Evolutionary conservation across 352 stramenopile genomes (phyloP), one percentile per base, ranked within the genome.

Genomic region (Phytophthora colocasiae): DNA sequence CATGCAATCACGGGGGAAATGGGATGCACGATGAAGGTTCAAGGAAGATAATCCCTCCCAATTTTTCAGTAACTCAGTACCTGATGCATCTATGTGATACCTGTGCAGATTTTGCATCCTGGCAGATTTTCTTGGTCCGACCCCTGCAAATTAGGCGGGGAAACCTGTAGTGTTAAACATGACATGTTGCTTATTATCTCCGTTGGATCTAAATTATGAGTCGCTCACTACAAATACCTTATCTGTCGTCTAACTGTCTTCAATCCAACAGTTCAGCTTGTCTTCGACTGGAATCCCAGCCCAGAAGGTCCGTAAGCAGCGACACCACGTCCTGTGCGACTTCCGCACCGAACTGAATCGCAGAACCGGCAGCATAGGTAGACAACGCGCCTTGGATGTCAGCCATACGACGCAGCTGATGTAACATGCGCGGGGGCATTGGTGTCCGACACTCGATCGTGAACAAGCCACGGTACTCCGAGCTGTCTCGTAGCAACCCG

Each of bases 311-410:
- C 7, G 81, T 80, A 27, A 96, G 75, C 19, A 93, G 52, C 6
- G 77, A 53, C 19, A 94, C 83, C 5, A 96, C 83, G 52, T 96
- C 87, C 50, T 92, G 85, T 9, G 88, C 85, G 3, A 96, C 85
- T 61, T 91, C 76, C 15, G 80, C 73, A 39, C 85, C 85, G 49
- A 96, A 96, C 70, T 91, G 78, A 58, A 96, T 92, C 19, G 80
- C 84, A 14, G 70, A 72, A 0, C 75, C 81, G 15, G 75, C 71
- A 7, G 83, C 65, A 51, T 96, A 96, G 29, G 76, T 73, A 12
- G 63, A 73, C 45, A 96, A 58, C 7, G 83, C 88, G 38, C 88
- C 88, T 66, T 95, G 88, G 27, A 96, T 77, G 49, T 96, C 86
- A 1, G 86, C 88, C 81, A 95, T 92, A 9, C 83, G 77, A 24